Evolutionary conservation across 2,329 filamentous ascomycete genomes (phyloP).

Genomic region (Aureobasidium vineae): DNA sequence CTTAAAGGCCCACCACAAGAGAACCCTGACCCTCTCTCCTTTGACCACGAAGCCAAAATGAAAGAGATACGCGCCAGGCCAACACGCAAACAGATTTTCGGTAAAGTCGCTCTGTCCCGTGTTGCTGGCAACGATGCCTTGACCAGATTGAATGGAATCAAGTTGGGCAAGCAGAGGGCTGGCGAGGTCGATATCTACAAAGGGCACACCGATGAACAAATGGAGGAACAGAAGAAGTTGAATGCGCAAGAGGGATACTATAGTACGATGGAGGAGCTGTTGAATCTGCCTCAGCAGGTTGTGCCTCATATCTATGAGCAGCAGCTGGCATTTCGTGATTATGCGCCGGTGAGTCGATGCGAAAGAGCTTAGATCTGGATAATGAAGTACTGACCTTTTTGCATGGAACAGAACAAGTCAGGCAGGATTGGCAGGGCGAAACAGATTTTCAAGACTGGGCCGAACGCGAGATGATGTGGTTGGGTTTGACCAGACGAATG

Average conservation of each 20-base stretch:
- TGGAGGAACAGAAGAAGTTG: not conserved
- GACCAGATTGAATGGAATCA: slow-evolving; percentile 5
- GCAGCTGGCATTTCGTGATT: slow-evolving; percentile 31
- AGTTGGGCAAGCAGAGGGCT: not conserved
- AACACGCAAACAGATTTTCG: slow-evolving; percentile 39
- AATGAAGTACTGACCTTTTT: not conserved
- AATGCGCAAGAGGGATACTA: slow-evolving; percentile 10
- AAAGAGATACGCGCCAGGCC: slow-evolving; percentile 46
- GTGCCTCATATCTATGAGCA: slow-evolving; percentile 32
- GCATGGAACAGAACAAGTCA: not conserved
- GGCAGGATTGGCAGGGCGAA: slow-evolving; percentile 1
- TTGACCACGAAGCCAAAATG: slow-evolving; percentile 1
- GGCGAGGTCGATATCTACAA: not conserved
- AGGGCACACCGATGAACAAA: slow-evolving; percentile 10
- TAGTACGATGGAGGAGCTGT: slow-evolving; percentile 31
- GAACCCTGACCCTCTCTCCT: not conserved
- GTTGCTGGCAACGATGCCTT: slow-evolving; percentile 19
- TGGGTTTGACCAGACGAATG: not conserved
- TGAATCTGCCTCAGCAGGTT: slow-evolving; percentile 30
- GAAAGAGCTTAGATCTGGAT: not conserved
- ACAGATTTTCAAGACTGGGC: slow-evolving; percentile 5
- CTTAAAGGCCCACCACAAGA: not conserved
- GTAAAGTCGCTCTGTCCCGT: slow-evolving; percentile 28
- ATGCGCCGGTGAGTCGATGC: slow-evolving; percentile 23
- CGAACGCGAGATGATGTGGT: not conserved